Base-by-base conservation (phyloP, 2,329 filamentous ascomycete species). In the Fusarium illudens region DNA sequence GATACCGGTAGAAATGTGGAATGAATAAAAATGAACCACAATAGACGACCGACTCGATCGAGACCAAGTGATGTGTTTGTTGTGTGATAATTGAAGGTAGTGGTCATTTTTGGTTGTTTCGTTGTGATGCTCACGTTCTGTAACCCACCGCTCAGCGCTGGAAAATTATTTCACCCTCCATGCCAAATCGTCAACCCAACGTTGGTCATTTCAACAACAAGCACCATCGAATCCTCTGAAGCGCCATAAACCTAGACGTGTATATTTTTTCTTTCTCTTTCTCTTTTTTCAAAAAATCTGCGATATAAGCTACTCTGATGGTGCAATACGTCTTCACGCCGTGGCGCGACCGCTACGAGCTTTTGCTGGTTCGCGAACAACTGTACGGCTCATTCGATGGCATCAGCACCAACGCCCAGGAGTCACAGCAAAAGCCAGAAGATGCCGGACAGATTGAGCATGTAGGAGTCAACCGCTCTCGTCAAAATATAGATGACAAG, bases 291-390 rank as follows among this genome's bases (percentile, higher is more conserved):
- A 3, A 37, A 29, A 12, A n/a, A 32, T 10, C 3, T 3, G 29
- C 9, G 11, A n/a, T 29, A 6, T 2, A 8, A 11, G 3, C 9
- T 10, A 4, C 22, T 17, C 17, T 10, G 37, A 92, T 91, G 89
- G 87, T 90, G 27, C 87, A 89, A 74, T 92, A 92, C 79, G 84
- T 90, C 65, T 88, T 91, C 73, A 93, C 90, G 57, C 90, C 90
- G 32, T 94, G 91, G 91, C 89, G 90, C 68, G 81, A 87, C 77
- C 85, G 84, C 57, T 75, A 80, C 60, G 90, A 93, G 76, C 86
- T 94, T 64, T 84, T 93, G 60, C 78, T 81, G 50, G 87, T 93
- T 56, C 87, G 91, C 64, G 77, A 81, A 55, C 86, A 90, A 70
- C 86, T 94, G 70, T 94, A 92, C 77, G 72, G 68, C 53, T 58